These are phyloP conservation scores for Dimocarpus longan DNA, from an alignment of 345 rosid species.

Conservation along the genomic window DNA sequence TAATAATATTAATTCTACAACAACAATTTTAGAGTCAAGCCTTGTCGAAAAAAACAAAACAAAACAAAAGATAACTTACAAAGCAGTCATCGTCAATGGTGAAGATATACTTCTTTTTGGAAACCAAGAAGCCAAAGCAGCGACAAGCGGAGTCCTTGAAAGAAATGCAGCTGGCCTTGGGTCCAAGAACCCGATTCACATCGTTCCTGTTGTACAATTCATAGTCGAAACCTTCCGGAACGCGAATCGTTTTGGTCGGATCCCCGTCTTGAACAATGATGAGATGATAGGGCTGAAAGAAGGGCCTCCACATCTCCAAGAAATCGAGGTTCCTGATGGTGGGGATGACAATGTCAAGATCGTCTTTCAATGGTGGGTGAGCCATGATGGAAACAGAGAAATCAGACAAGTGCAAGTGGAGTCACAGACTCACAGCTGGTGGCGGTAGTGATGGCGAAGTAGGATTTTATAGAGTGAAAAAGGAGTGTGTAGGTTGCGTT, in stretches of 20 bases:
- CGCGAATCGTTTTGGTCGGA: slow-evolving; percentile 32
- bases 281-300: slow-evolving; percentile 41
- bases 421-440: background rate
- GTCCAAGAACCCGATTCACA: slow-evolving; percentile 32
- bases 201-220: slow-evolving; percentile 40
- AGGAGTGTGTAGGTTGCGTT: slow-evolving; percentile 15
- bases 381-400: slow-evolving; percentile 2
- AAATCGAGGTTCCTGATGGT: slow-evolving; percentile 38
- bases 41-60: too few relatives aligned
- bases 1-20: too few relatives aligned
- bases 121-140: slow-evolving; percentile 64
- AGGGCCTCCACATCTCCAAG: slow-evolving; percentile 45
- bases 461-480: slow-evolving; percentile 3
- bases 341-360: slow-evolving; percentile 39
- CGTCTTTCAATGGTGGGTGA: slow-evolving; percentile 28
- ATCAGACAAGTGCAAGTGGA: background rate
- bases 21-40: too few relatives aligned
- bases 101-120: slow-evolving; percentile 62
- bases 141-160: slow-evolving; percentile 52
- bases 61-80: slow-evolving; percentile 31
- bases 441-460: background rate
- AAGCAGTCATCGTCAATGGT: slow-evolving; percentile 72
- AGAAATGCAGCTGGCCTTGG: slow-evolving; percentile 41
- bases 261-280: slow-evolving; percentile 45
- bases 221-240: slow-evolving; percentile 39